These are phyloP conservation scores for Colletotrichum incanum DNA, from an alignment of 2,329 filamentous ascomycete species.

Conservation along the genomic window DNA sequence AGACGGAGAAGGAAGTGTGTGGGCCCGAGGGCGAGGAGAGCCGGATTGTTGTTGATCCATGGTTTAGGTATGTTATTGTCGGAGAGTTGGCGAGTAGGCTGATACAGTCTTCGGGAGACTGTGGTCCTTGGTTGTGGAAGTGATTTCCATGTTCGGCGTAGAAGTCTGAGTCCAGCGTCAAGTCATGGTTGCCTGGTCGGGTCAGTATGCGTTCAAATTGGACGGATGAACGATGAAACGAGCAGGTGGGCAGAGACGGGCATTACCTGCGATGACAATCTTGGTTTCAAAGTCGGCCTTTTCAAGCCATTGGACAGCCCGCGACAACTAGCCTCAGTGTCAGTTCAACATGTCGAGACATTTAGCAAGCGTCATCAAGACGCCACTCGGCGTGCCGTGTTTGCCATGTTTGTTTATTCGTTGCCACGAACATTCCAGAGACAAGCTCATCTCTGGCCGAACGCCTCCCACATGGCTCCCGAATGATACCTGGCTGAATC, in stretches of 20 bases:
- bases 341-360: background rate
- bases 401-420: constrained; percentile 6
- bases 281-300: constrained; percentile 78
- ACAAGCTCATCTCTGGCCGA: constrained; percentile 21
- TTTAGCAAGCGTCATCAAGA: background rate
- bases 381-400: constrained; percentile 2
- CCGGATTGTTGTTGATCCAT: constrained; percentile 68
- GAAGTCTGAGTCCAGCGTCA: constrained; percentile 78
- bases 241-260: background rate
- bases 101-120: constrained; percentile 69
- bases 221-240: background rate
- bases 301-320: constrained; percentile 77
- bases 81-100: constrained; percentile 67
- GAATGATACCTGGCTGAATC: background rate
- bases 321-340: constrained; percentile 62
- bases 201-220: background rate
- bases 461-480: constrained; percentile 24
- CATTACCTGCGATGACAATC: constrained; percentile 77
- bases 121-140: constrained; percentile 71
- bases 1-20: constrained; percentile 75
- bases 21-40: constrained; percentile 70
- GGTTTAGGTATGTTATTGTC: constrained; percentile 76
- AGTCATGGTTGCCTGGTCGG: constrained; percentile 79
- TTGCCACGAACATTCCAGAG: constrained; percentile 26
- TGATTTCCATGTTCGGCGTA: constrained; percentile 66